Percentiles rank a stretch among this genome's conserved stretches.
Evolutionary conservation across 495 filamentous ascomycete genomes (phyloP).

Genomic region (Sporormia fimetaria): DNA sequence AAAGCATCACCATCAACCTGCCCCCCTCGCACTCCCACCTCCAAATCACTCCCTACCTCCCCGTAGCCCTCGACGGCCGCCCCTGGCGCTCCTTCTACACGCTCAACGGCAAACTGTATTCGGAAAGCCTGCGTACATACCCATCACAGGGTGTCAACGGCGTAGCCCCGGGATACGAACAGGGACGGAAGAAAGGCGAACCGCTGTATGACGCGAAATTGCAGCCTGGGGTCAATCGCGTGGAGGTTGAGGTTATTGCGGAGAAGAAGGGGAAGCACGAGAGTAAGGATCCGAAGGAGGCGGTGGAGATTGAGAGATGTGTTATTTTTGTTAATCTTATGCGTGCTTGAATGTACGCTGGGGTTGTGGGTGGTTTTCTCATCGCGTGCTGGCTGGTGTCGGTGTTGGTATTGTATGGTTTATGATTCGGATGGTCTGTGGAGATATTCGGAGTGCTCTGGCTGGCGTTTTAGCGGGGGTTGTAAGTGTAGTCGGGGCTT

Average conservation of each 20-base stretch:
- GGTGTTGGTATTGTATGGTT: no score
- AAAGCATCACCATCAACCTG: slow-evolving; percentile 55
- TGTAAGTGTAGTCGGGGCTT: no score
- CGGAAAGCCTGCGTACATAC: slow-evolving; percentile 21
- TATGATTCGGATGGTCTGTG: no score
- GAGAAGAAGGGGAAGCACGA: slow-evolving; percentile 15
- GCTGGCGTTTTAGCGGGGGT: no score
- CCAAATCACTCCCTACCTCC: slow-evolving; percentile 52
- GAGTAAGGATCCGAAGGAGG: slow-evolving; percentile 16
- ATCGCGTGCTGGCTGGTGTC: no score
- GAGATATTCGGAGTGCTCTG: no score
- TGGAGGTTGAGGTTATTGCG: slow-evolving; percentile 34
- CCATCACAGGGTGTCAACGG: slow-evolving; percentile 20
- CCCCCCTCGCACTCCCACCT: slow-evolving; percentile 52
- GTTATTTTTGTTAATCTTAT: slow-evolving; percentile 32
- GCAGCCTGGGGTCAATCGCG: slow-evolving; percentile 29
- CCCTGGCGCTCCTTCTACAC: slow-evolving; percentile 55
- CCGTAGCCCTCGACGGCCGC: slow-evolving; percentile 44
- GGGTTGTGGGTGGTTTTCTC: not conserved
- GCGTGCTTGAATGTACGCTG: slow-evolving; percentile 9
- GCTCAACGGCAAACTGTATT: slow-evolving; percentile 31
- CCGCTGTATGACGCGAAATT: slow-evolving; percentile 33
- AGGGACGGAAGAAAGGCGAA: slow-evolving; percentile 23
- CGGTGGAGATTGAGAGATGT: slow-evolving; percentile 33
- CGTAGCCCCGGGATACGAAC: slow-evolving; percentile 2